phyloP scores from a whole-genome alignment of 371 early-diverging fungal genomes.

The Zychaea mexicana region DNA sequence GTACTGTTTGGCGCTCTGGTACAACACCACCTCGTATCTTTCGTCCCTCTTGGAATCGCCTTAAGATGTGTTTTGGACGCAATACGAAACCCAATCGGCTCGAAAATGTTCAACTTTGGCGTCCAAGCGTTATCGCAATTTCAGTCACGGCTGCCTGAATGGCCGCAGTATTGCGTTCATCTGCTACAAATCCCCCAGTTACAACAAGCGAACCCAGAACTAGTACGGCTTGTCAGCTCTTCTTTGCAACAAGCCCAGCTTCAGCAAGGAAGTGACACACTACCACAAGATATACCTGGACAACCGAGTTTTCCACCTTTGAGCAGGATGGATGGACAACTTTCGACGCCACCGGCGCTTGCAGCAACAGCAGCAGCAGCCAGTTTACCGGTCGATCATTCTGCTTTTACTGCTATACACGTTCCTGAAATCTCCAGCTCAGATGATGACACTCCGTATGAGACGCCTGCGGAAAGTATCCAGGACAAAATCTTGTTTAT shows the following conservation, averaged over 20 bases:
- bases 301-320: constrained; percentile 2
- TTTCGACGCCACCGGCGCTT: background rate
- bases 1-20: constrained; percentile 89
- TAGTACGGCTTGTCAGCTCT: constrained; percentile 54
- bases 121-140: constrained; percentile 86
- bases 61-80: constrained; percentile 87
- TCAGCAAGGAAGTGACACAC: constrained; percentile 11
- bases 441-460: constrained; percentile 44
- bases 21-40: constrained; percentile 81
- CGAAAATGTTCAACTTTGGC: constrained; percentile 91
- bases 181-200: constrained; percentile 84
- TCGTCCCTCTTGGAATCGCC: constrained; percentile 80
- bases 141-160: constrained; percentile 81
- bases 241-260: constrained; percentile 30
- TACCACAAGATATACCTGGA: constrained; percentile 3
- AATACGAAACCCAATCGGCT: constrained; percentile 75
- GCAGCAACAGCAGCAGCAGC: background rate
- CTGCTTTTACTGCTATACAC: constrained; percentile 61
- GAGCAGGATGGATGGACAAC: background rate
- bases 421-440: constrained; percentile 27
- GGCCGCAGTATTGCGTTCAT: constrained; percentile 87
- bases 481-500: constrained; percentile 96
- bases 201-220: constrained; percentile 76
- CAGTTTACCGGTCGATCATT: background rate
- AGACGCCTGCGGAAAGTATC: constrained; percentile 68